Evolutionary conservation across 306 rosid species (phyloP).

Genomic region (Prunus davidiana): DNA sequence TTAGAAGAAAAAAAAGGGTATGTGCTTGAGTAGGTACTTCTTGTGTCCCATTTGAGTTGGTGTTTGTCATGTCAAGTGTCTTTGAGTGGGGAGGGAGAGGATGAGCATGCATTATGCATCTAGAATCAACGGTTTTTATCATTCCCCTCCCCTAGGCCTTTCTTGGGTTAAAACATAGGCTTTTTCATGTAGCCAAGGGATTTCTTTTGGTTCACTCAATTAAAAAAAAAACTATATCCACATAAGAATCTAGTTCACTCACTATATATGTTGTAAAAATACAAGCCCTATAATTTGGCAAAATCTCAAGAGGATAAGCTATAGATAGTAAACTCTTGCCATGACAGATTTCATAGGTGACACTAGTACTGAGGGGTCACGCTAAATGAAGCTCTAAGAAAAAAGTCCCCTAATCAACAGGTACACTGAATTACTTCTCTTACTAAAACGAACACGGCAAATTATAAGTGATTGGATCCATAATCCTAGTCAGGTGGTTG

Average conservation of each 20-base stretch:
- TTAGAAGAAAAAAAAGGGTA: background rate
- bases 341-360: no score
- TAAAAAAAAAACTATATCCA: background rate
- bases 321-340: no score
- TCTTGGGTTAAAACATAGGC: conserved; percentile 2
- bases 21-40: background rate
- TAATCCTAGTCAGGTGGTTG: no score
- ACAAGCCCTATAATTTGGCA: background rate
- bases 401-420: no score
- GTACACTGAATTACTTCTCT: no score
- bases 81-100: background rate
- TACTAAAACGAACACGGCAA: no score
- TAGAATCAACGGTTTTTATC: background rate
- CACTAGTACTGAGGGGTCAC: background rate
- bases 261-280: background rate
- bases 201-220: background rate
- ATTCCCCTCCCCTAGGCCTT: background rate
- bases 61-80: conserved; percentile 11
- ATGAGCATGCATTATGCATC: background rate
- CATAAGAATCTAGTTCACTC: background rate
- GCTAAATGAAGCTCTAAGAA: background rate
- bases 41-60: background rate
- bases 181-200: background rate
- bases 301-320: no score
- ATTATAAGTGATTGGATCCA: no score